Percentiles rank a stretch among this genome's conserved stretches.
Evolutionary conservation across 2,329 filamentous ascomycete species (phyloP).

Genomic region (Onygena corvina): DNA sequence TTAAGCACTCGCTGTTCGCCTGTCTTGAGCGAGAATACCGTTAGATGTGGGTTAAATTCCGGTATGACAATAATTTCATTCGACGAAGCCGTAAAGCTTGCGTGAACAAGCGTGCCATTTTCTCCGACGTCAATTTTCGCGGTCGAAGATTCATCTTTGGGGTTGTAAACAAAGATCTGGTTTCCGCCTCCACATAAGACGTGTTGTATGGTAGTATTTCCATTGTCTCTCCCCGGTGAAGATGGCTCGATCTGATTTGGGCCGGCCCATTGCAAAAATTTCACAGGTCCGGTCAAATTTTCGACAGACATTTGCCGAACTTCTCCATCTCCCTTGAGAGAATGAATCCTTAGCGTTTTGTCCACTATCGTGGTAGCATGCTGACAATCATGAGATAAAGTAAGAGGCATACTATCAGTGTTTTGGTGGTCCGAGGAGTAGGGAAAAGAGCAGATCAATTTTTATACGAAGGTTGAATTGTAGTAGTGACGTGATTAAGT

Average conservation of each 20-base stretch:
- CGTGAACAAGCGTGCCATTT: constrained; percentile 22
- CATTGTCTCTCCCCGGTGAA: neutral
- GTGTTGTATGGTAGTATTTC: constrained; percentile 15
- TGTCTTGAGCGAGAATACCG: constrained; percentile 26
- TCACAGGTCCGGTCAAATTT: constrained; percentile 7
- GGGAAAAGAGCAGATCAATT: neutral
- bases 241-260: neutral
- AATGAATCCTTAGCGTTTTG: constrained; percentile 2
- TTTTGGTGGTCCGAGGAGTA: neutral
- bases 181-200: constrained; percentile 26
- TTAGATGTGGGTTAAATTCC: constrained; percentile 30
- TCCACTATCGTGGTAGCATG: constrained; percentile 6
- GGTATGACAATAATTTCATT: constrained; percentile 31
- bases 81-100: constrained; percentile 29
- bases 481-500: too few species aligned
- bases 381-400: constrained; percentile 9
- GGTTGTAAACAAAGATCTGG: constrained; percentile 28
- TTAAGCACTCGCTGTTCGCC: constrained; percentile 31
- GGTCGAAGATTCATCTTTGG: constrained; percentile 26
- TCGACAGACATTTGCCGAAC: constrained; percentile 9
- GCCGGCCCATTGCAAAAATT: constrained; percentile 12
- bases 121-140: constrained; percentile 34
- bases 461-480: too few species aligned
- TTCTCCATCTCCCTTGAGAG: constrained; percentile 6
- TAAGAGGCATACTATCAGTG: constrained; percentile 2